phyloP scores from a whole-genome alignment of 208 protist species.

The Crithidia bombi region DNA sequence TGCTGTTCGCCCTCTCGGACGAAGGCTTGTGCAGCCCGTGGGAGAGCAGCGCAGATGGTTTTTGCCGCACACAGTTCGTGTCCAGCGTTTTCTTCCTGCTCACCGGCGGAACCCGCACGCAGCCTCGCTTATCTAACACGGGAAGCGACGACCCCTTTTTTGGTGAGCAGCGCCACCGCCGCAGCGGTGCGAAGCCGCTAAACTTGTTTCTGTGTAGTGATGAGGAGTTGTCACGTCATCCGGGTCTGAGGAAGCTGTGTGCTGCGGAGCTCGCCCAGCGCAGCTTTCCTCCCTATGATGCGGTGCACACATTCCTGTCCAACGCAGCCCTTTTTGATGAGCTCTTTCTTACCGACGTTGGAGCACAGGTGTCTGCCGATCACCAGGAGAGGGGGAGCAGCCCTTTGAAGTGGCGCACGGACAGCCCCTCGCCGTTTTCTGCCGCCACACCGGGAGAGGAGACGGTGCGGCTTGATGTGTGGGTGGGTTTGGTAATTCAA shows the following conservation, averaged over 20 bases:
- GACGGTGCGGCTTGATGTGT: conserved; percentile 25
- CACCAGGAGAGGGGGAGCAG: too few species aligned
- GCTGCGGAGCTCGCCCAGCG: conserved; percentile 45
- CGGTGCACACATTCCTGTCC: conserved; percentile 41
- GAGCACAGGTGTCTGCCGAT: too few species aligned
- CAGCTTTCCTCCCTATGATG: conserved; percentile 49
- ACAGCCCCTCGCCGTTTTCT: background rate
- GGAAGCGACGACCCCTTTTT: background rate
- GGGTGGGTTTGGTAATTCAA: conserved; percentile 43
- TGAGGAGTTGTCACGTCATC: background rate
- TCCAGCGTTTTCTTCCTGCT: conserved; percentile 35
- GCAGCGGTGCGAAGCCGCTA: background rate
- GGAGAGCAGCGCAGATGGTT: conserved; percentile 20
- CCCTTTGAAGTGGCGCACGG: too few species aligned
- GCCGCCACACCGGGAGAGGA: background rate
- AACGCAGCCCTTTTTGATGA: conserved; percentile 31
- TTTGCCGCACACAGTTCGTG: conserved; percentile 33
- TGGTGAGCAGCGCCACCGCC: background rate
- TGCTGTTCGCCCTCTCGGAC: conserved; percentile 50
- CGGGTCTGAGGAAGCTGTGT: conserved; percentile 19
- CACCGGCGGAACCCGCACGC: conserved; percentile 24
- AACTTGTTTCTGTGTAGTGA: conserved; percentile 23
- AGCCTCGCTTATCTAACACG: conserved; percentile 5
- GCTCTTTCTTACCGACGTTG: conserved; percentile 24
- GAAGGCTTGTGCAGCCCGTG: conserved; percentile 47